Percentiles rank a stretch among this genome's conserved stretches.
Conservation (phyloP, 2,329 filamentous ascomycete species). For the Talaromyces albobiverticillius region DNA sequence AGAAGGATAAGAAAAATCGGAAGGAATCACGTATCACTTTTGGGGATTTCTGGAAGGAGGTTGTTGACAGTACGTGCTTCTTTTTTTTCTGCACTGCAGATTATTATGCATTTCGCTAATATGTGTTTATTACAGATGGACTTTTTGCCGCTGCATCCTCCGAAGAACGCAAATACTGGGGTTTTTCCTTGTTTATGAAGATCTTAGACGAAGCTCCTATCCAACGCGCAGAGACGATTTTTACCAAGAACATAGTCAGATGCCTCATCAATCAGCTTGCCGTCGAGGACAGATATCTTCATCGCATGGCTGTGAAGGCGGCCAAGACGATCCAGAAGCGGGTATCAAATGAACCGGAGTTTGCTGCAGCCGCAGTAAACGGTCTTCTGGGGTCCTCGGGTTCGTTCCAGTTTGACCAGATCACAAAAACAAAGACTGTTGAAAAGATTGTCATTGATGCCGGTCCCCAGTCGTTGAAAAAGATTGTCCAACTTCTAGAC, state of each 20-base stretch:
- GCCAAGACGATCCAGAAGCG: conserved; percentile 68
- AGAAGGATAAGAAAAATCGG: conserved; percentile 29
- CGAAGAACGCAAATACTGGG: conserved; percentile 85
- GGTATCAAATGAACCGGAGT: conserved; percentile 59
- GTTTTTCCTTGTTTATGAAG: conserved; percentile 81
- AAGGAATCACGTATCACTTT: conserved; percentile 50
- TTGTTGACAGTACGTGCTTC: conserved; percentile 72
- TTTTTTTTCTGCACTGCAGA: not conserved
- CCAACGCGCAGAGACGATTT: conserved; percentile 58
- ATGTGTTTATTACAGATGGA: conserved; percentile 46
- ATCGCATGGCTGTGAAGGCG: conserved; percentile 73
- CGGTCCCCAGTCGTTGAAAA: conserved; percentile 47
- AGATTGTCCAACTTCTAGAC: conserved; percentile 55
- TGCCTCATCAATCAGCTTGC: conserved; percentile 81
- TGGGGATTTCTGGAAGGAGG: conserved; percentile 77
- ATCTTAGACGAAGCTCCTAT: conserved; percentile 58
- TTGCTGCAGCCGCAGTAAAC: conserved; percentile 60
- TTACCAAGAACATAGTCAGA: conserved; percentile 78
- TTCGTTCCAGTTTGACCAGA: conserved; percentile 76
- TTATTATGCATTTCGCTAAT: not conserved
- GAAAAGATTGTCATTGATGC: conserved; percentile 68
- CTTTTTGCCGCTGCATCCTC: conserved; percentile 80
- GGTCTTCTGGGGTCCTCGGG: conserved; percentile 69
- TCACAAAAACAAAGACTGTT: conserved; percentile 81
- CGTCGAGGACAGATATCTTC: conserved; percentile 72